These are phyloP conservation scores for Botrytis sinoallii DNA, from an alignment of 2,329 filamentous ascomycete genomes.

Conservation along the genomic window DNA sequence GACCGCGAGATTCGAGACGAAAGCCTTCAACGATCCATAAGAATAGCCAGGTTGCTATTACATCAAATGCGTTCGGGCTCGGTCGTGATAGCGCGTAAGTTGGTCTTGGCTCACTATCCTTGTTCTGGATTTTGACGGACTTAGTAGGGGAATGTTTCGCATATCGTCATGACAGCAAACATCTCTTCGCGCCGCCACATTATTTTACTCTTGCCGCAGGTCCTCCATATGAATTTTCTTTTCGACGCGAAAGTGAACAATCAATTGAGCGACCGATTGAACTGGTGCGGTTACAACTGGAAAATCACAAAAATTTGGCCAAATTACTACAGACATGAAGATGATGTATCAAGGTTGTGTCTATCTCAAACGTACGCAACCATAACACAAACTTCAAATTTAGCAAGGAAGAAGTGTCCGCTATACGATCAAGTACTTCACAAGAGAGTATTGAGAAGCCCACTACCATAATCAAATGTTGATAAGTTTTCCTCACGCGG, in stretches of 20 bases:
- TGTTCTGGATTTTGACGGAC: too few species aligned
- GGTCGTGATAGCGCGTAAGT: background rate
- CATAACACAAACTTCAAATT: background rate
- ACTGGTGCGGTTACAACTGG: background rate
- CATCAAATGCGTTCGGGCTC: background rate
- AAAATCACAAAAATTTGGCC: background rate
- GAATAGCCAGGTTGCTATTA: background rate
- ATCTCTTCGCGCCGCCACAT: too few species aligned
- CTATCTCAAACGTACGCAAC: background rate
- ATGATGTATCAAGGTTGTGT: background rate
- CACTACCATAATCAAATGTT: background rate
- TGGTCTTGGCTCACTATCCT: background rate
- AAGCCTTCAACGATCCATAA: background rate
- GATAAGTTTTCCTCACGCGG: background rate
- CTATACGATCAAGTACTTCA: background rate
- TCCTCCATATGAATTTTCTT: background rate
- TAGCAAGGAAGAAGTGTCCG: background rate
- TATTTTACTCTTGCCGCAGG: background rate
- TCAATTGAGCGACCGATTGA: background rate
- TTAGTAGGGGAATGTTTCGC: background rate
- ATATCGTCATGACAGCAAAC: background rate
- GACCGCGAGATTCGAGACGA: background rate
- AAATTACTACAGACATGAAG: background rate
- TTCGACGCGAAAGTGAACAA: background rate
- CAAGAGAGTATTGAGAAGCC: background rate